Evolutionary conservation across 306 rosid genomes (phyloP).

Genomic region (Pyrus communis): DNA sequence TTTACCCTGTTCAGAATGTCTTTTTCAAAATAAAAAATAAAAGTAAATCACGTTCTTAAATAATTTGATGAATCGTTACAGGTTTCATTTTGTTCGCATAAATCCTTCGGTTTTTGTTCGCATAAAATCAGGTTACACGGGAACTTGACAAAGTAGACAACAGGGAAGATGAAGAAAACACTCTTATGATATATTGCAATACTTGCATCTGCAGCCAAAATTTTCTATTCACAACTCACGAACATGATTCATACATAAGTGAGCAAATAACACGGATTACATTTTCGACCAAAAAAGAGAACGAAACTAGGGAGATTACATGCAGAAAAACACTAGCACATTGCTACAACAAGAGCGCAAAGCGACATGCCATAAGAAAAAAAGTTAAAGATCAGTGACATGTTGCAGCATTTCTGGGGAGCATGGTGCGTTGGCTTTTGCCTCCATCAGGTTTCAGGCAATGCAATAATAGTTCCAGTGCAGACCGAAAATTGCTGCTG

Average conservation of each 20-base stretch:
- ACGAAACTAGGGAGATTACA: neutral
- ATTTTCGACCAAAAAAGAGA: neutral
- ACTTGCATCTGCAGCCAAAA: neutral
- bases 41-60: neutral
- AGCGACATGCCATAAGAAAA: neutral
- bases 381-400: neutral
- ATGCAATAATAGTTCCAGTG: neutral
- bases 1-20: too few relatives aligned
- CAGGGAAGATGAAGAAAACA: neutral
- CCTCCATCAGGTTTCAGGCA: neutral
- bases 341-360: neutral
- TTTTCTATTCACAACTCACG: neutral
- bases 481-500: neutral
- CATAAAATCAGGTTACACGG: neutral
- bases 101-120: too few relatives aligned
- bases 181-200: neutral
- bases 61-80: too few relatives aligned
- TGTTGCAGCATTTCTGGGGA: neutral
- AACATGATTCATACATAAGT: neutral
- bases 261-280: neutral
- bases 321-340: neutral
- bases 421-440: neutral
- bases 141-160: neutral
- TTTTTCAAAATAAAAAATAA: too few relatives aligned
- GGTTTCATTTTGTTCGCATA: too few relatives aligned